phyloP scores from a whole-genome alignment of 2,329 filamentous ascomycete species.

The Basipetospora chlamydospora region DNA sequence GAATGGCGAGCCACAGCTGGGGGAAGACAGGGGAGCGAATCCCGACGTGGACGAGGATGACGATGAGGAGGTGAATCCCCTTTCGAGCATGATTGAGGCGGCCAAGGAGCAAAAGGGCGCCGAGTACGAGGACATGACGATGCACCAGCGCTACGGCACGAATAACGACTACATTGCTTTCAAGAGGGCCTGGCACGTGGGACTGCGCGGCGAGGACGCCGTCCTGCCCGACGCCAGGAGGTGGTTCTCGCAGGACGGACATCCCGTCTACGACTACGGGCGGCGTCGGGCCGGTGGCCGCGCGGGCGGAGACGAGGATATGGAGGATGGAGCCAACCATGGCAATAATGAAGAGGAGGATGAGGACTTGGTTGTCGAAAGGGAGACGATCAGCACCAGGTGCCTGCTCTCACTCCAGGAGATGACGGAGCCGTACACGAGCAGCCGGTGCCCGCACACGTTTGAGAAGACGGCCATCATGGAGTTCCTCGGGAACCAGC shows the following conservation, averaged over 20 bases:
- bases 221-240: conserved; percentile 36
- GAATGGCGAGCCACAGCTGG: conserved; percentile 13
- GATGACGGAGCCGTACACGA: conserved; percentile 54
- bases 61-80: conserved; percentile 10
- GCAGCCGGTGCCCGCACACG: conserved; percentile 52
- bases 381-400: conserved; percentile 48
- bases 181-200: conserved; percentile 43
- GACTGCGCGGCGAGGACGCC: conserved; percentile 31
- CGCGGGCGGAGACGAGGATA: conserved; percentile 19
- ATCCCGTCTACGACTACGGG: conserved; percentile 19
- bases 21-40: conserved; percentile 12
- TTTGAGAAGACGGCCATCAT: conserved; percentile 54
- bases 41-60: conserved; percentile 13
- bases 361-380: conserved; percentile 54
- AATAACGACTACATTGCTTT: conserved; percentile 47
- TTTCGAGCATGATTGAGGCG: conserved; percentile 18
- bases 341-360: conserved; percentile 36
- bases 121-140: conserved; percentile 26
- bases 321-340: conserved; percentile 20
- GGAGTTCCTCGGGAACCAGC: conserved; percentile 31
- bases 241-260: conserved; percentile 36
- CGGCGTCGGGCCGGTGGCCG: too few species aligned
- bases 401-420: conserved; percentile 54
- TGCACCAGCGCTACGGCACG: conserved; percentile 34
- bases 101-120: conserved; percentile 21